Percentiles rank a stretch among this genome's conserved stretches.
These are phyloP conservation scores for Panaeolus papilionaceus DNA, from an alignment of 768 basidiomycete genomes.

Conservation along the genomic window DNA sequence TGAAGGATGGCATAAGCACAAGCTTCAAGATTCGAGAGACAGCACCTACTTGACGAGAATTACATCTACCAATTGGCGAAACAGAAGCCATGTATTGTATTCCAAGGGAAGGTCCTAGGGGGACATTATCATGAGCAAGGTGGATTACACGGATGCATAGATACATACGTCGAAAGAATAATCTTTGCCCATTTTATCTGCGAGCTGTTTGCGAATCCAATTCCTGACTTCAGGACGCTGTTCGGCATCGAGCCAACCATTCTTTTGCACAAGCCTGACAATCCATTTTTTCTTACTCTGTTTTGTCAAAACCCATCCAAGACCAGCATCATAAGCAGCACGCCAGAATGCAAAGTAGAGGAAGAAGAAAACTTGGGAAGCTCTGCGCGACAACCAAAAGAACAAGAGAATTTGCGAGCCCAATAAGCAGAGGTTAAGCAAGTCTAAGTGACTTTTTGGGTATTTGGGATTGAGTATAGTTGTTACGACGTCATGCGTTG, in stretches of 20 bases:
- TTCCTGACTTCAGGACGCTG: constrained; percentile 65
- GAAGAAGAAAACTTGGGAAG: constrained; percentile 75
- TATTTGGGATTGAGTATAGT: constrained; percentile 82
- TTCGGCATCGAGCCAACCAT: constrained; percentile 88
- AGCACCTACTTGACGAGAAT: constrained; percentile 89
- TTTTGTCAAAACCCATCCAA: constrained; percentile 93
- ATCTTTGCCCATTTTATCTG: constrained; percentile 92
- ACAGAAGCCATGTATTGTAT: constrained; percentile 96
- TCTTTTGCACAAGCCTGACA: constrained; percentile 74
- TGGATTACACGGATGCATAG: constrained; percentile 5
- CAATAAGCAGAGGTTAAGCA: constrained; percentile 83
- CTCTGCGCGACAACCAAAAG: constrained; percentile 60
- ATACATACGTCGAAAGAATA: constrained; percentile 88
- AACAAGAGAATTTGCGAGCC: constrained; percentile 81
- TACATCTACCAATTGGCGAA: constrained; percentile 94
- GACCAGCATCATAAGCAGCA: constrained; percentile 87
- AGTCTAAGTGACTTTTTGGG: constrained; percentile 88
- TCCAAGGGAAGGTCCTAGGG: constrained; percentile 86
- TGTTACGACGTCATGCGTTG: constrained; percentile 90
- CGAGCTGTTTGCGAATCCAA: constrained; percentile 90
- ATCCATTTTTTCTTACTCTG: constrained; percentile 98
- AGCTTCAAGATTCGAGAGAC: neutral
- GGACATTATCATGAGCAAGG: constrained; percentile 10
- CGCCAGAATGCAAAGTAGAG: constrained; percentile 95
- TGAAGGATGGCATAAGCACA: constrained; percentile 34